A percentile compares a stretch with the other conserved stretches of the same genome.
phyloP scores from a whole-genome alignment of 768 basidiomycete genomes.

The Psilocybe subaeruginosa region DNA sequence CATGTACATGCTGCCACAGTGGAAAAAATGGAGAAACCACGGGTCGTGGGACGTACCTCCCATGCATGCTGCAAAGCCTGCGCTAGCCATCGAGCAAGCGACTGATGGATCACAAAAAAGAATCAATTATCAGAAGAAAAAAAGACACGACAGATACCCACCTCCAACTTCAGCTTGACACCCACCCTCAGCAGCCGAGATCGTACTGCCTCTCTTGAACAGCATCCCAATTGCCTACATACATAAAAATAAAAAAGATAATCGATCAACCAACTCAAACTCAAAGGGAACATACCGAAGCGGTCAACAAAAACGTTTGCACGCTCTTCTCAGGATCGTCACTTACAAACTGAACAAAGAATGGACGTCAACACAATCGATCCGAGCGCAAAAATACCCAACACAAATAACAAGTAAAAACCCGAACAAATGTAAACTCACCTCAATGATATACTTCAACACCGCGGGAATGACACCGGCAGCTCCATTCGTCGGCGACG shows the following conservation, averaged over 20 bases:
- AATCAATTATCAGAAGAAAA: not conserved
- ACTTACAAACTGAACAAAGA: conserved; percentile 60
- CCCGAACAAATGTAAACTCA: conserved; percentile 25
- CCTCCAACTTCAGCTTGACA: conserved; percentile 97
- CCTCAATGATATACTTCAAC: conserved; percentile 87
- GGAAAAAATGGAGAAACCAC: not conserved
- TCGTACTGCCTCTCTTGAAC: conserved; percentile 96
- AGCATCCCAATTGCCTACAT: conserved; percentile 88
- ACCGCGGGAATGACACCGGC: conserved; percentile 93
- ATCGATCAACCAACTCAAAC: not conserved
- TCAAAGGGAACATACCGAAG: conserved; percentile 56
- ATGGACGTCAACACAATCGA: too few species aligned
- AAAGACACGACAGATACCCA: conserved; percentile 28
- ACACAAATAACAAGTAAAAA: not conserved
- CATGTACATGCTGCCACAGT: too few species aligned
- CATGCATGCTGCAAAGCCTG: conserved; percentile 93
- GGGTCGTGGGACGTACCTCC: conserved; percentile 55
- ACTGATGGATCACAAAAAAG: conserved; percentile 46
- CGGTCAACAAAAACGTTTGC: conserved; percentile 88
- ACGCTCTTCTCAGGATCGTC: conserved; percentile 90
- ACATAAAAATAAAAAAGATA: not conserved
- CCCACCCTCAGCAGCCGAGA: conserved; percentile 93
- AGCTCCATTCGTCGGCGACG: conserved; percentile 92
- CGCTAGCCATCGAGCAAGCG: conserved; percentile 95
- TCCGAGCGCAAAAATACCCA: too few species aligned